phyloP scores from a whole-genome alignment of 345 rosid genomes.

The Eucalyptus globulus region DNA sequence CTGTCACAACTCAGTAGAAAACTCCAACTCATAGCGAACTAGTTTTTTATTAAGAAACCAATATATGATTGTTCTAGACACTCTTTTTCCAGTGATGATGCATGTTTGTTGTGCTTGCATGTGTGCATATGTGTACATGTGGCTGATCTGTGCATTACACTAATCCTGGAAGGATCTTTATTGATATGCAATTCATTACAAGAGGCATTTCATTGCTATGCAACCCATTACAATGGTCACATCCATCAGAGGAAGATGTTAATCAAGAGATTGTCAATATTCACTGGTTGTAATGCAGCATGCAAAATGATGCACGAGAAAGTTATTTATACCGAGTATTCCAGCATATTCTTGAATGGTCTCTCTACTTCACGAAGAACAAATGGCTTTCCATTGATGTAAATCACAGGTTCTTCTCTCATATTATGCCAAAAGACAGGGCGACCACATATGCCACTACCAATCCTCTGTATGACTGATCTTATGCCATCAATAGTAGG shows the following conservation, averaged over 20 bases:
- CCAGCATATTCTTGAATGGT: conserved; percentile 93
- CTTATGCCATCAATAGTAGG: conserved; percentile 90
- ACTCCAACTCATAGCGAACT: neutral
- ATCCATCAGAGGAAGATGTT: neutral
- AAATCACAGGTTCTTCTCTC: conserved; percentile 99
- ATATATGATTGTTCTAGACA: neutral
- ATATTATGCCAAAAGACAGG: conserved; percentile 95
- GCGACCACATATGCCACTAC: conserved; percentile 64
- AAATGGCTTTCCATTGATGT: conserved; percentile 92
- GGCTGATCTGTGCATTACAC: neutral
- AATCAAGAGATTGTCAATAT: neutral
- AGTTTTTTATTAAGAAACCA: neutral
- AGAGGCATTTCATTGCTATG: neutral
- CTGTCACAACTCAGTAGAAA: neutral
- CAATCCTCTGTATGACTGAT: conserved; percentile 78
- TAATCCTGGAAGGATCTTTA: neutral
- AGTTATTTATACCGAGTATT: conserved; percentile 57
- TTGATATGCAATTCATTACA: neutral
- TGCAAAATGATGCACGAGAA: neutral
- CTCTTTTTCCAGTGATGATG: neutral
- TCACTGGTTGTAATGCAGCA: neutral
- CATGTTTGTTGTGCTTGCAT: neutral
- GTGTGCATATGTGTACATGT: neutral
- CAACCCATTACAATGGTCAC: neutral
- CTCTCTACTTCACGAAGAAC: conserved; percentile 97